A percentile compares a stretch with the other conserved stretches of the same genome.
Evolutionary conservation across 1,139 yeast species (phyloP).

Genomic region (Hyphopichia burtonii): DNA sequence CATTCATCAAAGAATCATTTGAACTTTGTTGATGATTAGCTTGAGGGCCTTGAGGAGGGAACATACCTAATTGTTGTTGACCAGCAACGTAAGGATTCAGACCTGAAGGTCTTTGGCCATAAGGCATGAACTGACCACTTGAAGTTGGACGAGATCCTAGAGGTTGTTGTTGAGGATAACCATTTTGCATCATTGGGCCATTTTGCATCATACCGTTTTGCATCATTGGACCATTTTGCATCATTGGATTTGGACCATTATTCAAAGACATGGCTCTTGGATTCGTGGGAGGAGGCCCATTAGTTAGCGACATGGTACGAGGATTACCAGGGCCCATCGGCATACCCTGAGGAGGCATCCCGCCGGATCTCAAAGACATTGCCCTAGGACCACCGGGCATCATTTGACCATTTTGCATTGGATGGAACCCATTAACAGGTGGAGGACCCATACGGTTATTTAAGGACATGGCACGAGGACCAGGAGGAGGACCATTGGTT

Average conservation of each 20-base stretch:
- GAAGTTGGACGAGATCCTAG: neutral
- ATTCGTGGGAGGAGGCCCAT: neutral
- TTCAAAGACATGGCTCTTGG: neutral
- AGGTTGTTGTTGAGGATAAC: neutral
- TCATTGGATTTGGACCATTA: neutral
- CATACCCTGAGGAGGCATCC: neutral
- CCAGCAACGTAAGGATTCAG: constrained; percentile 1
- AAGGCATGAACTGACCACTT: neutral
- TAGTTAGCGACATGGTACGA: constrained; percentile 1
- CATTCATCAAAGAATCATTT: constrained; percentile 41
- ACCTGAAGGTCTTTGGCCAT: neutral
- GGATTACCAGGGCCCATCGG: neutral
- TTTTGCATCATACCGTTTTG: neutral
- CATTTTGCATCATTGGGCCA: neutral
- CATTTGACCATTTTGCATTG: neutral
- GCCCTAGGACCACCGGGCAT: constrained; percentile 4
- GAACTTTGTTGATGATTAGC: constrained; percentile 16
- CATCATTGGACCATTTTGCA: too few species aligned
- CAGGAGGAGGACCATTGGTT: constrained; percentile 6
- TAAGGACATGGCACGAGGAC: constrained; percentile 14
- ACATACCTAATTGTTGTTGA: constrained; percentile 4
- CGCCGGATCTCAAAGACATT: constrained; percentile 4
- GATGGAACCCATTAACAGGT: neutral
- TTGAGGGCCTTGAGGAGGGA: neutral
- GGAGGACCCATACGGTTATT: constrained; percentile 6